phyloP scores from a whole-genome alignment of 805 yeast genomes.

The Candida anglica region DNA sequence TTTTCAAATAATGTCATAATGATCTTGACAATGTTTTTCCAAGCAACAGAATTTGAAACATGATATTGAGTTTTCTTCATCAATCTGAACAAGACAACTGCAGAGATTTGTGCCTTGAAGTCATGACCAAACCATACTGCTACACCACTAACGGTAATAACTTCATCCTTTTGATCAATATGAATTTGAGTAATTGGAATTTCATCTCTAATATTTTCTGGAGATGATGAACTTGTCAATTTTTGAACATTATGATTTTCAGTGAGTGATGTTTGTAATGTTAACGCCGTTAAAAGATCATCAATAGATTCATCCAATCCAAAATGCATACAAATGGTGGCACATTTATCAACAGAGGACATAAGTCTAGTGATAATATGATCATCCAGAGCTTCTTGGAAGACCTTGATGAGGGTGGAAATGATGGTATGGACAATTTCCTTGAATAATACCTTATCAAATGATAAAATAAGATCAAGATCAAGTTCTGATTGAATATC shows the following conservation, averaged over 20 bases:
- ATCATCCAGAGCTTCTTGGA: constrained; percentile 87
- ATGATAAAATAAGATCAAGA: constrained; percentile 40
- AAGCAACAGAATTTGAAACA: constrained; percentile 50
- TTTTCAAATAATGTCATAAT: constrained; percentile 66
- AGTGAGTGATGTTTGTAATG: constrained; percentile 50
- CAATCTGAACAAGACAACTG: constrained; percentile 80
- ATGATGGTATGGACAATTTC: constrained; percentile 61
- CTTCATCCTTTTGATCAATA: constrained; percentile 51
- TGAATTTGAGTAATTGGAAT: constrained; percentile 44
- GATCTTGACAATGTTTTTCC: constrained; percentile 60
- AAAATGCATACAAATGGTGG: constrained; percentile 68
- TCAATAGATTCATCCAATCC: constrained; percentile 56
- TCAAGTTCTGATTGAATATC: constrained; percentile 11
- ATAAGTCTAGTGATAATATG: constrained; percentile 82
- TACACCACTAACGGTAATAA: constrained; percentile 72
- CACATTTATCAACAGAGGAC: constrained; percentile 82
- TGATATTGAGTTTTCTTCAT: constrained; percentile 53
- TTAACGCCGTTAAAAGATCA: constrained; percentile 58
- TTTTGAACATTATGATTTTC: not conserved
- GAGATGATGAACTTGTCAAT: not conserved
- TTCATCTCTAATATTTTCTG: constrained; percentile 22
- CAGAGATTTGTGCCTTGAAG: constrained; percentile 86
- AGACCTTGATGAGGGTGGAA: constrained; percentile 70
- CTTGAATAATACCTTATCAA: constrained; percentile 71
- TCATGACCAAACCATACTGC: constrained; percentile 85